Evolutionary conservation across 139 green algal genomes (phyloP).

Genomic region (Chlorella sp.): DNA sequence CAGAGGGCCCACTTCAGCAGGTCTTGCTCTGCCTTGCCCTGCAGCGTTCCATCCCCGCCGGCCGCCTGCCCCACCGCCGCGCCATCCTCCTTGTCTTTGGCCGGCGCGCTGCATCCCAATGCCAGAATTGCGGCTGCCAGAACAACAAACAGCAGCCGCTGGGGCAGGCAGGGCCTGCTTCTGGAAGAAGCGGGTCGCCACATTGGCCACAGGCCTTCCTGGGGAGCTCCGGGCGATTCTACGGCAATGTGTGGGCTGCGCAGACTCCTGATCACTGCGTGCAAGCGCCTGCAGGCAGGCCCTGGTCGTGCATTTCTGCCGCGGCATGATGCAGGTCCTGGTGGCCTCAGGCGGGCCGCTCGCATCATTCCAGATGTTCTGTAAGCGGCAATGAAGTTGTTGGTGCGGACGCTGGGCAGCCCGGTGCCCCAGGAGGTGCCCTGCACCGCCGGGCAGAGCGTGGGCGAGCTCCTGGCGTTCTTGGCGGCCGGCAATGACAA

Average conservation of each 20-base stretch:
- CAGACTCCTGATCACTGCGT: no score
- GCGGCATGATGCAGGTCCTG: no score
- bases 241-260: no score
- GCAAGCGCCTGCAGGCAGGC: no score
- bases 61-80: background rate
- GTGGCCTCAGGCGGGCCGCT: background rate
- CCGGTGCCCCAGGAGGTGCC: background rate
- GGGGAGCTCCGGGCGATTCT: background rate
- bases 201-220: background rate
- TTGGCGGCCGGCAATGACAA: background rate
- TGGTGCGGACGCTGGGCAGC: background rate
- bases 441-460: background rate
- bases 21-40: conserved; percentile 11
- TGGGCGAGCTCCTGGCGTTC: background rate
- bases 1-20: conserved; percentile 34
- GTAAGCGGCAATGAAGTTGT: background rate
- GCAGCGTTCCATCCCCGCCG: background rate
- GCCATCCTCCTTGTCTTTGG: background rate
- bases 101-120: background rate
- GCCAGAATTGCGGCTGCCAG: no score
- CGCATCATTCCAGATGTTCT: background rate
- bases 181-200: background rate
- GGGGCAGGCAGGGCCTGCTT: background rate
- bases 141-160: background rate
- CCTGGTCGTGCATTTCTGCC: no score